A percentile compares a stretch with the other conserved stretches of the same genome.
Evolutionary conservation across 495 filamentous ascomycete genomes (phyloP).

Genomic region (Penicillium paradoxum): DNA sequence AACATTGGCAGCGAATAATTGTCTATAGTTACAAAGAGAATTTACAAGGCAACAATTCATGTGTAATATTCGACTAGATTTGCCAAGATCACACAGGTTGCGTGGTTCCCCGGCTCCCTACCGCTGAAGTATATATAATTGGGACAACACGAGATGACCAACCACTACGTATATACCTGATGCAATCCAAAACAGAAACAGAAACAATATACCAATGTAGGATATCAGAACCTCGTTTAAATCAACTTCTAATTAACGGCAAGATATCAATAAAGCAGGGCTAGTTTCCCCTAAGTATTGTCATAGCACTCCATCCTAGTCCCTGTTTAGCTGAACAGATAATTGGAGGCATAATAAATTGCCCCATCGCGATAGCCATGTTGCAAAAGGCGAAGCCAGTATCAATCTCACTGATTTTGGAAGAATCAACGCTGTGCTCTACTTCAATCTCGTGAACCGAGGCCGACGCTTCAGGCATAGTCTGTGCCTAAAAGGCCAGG

Average conservation of each 20-base stretch:
- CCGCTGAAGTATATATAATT: no score
- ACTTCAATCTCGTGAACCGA: conserved; percentile 3
- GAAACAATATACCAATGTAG: no score
- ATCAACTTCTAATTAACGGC: background rate
- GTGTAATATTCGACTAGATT: no score
- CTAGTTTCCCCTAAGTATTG: background rate
- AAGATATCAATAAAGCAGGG: background rate
- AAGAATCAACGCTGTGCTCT: background rate
- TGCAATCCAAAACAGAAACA: no score
- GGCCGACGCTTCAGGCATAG: conserved; percentile 6
- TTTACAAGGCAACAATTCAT: no score
- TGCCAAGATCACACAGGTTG: no score
- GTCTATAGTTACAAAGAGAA: background rate
- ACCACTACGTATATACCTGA: no score
- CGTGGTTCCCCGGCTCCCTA: no score
- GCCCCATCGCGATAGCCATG: conserved; percentile 5
- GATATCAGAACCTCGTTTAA: no score
- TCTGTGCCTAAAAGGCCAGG: conserved; percentile 5
- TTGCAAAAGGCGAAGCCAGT: conserved; percentile 9
- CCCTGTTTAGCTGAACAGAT: background rate
- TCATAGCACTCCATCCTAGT: conserved; percentile 4
- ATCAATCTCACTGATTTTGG: conserved; percentile 1
- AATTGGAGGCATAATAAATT: conserved; percentile 1
- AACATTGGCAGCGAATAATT: background rate
- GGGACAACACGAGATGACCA: no score